Percentiles rank a stretch among this genome's conserved stretches.
Conservation (phyloP, 2,329 filamentous ascomycete species). For the Iodosphaeria phyllophila region DNA sequence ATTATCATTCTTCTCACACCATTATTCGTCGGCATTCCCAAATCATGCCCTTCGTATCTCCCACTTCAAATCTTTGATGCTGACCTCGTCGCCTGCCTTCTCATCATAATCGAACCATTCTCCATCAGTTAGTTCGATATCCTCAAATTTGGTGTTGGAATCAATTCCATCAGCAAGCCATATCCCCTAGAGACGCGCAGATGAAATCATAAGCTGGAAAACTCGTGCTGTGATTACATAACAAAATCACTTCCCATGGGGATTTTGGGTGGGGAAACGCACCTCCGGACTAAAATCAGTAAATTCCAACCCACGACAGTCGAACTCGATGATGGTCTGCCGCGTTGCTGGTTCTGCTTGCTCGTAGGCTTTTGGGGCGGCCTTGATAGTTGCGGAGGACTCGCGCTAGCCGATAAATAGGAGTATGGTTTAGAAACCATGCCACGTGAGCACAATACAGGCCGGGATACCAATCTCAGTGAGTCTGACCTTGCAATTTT, state of each 20-base stretch:
- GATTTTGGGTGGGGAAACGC: slow-evolving; percentile 6
- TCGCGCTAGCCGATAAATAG: slow-evolving; percentile 40
- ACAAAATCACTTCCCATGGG: neutral
- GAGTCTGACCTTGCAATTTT: slow-evolving; percentile 70
- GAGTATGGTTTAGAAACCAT: no score
- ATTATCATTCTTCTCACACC: no score
- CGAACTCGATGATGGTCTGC: slow-evolving; percentile 72
- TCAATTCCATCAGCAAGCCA: slow-evolving; percentile 75
- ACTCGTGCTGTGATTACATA: no score
- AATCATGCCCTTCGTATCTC: slow-evolving; percentile 33
- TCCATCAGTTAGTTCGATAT: slow-evolving; percentile 67
- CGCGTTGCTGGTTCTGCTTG: slow-evolving; percentile 53
- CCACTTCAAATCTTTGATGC: slow-evolving; percentile 79
- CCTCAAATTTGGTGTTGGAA: slow-evolving; percentile 62
- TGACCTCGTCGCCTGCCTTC: slow-evolving; percentile 79
- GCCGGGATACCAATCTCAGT: no score
- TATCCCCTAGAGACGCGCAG: slow-evolving; percentile 57
- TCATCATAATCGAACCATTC: slow-evolving; percentile 99
- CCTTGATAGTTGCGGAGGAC: slow-evolving; percentile 69
- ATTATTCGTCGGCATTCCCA: neutral
- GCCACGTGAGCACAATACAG: no score
- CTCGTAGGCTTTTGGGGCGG: slow-evolving; percentile 52
- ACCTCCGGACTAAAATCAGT: slow-evolving; percentile 81
- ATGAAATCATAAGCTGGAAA: no score
- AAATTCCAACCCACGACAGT: slow-evolving; percentile 89